A percentile compares a stretch with the other conserved stretches of the same genome.
These are phyloP conservation scores for Diaporthe amygdali DNA, from an alignment of 2,329 filamentous ascomycete species.

Conservation along the genomic window DNA sequence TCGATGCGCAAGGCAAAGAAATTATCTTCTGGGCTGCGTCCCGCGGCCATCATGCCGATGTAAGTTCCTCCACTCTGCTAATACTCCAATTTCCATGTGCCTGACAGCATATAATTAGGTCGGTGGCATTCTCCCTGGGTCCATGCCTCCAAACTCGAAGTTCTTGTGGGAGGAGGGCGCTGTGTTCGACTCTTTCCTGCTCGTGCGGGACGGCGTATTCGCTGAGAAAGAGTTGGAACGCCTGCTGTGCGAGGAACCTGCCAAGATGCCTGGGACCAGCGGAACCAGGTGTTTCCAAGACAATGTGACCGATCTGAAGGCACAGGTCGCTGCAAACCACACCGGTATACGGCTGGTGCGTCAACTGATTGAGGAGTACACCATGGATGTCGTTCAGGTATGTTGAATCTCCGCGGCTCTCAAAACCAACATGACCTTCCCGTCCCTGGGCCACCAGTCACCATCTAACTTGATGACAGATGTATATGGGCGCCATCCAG, in stretches of 20 bases:
- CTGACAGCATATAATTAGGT: neutral
- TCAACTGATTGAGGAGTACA: conserved; percentile 39
- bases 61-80: neutral
- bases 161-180: conserved; percentile 50
- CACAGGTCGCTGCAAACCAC: conserved; percentile 47
- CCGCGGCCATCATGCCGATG: conserved; percentile 43
- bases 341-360: conserved; percentile 41
- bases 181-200: conserved; percentile 42
- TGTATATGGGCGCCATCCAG: conserved; percentile 47
- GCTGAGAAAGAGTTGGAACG: conserved; percentile 34
- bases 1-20: conserved; percentile 29
- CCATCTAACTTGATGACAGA: neutral
- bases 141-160: conserved; percentile 46
- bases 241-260: conserved; percentile 7
- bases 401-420: neutral
- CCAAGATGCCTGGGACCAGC: conserved; percentile 36
- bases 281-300: conserved; percentile 42
- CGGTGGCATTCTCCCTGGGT: conserved; percentile 29
- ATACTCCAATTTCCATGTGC: fast-evolving
- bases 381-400: conserved; percentile 36
- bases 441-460: neutral
- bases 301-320: conserved; percentile 49
- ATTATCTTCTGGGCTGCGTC: conserved; percentile 45
- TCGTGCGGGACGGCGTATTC: conserved; percentile 42
- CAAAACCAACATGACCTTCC: neutral